A percentile compares a stretch with the other conserved stretches of the same genome.
Conservation (phyloP, 2,329 filamentous ascomycete species). For the Cercospora sesami region DNA sequence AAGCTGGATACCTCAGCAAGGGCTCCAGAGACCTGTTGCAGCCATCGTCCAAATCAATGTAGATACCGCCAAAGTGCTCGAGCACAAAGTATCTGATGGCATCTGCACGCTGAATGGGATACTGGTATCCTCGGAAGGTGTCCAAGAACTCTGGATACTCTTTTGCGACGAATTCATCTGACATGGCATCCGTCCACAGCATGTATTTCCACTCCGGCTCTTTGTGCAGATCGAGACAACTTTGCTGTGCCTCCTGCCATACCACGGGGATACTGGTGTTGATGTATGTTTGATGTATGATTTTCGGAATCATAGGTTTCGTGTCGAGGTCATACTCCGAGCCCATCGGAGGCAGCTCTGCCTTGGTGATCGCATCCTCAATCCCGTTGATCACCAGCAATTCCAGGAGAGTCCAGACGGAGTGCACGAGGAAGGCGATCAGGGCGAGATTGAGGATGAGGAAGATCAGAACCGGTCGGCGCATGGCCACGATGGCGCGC, state of each 20-base stretch:
- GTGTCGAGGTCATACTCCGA: slow-evolving; percentile 45
- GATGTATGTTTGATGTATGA: slow-evolving; percentile 75
- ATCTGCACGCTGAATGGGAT: slow-evolving; percentile 75
- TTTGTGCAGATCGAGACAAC: slow-evolving; percentile 64
- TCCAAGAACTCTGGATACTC: slow-evolving; percentile 71
- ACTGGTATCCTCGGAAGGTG: slow-evolving; percentile 72
- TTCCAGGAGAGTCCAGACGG: slow-evolving; percentile 69
- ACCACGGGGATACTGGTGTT: slow-evolving; percentile 67
- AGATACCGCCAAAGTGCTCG: slow-evolving; percentile 74
- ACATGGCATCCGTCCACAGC: slow-evolving; percentile 74
- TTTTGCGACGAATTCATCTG: slow-evolving; percentile 68
- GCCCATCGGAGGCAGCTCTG: slow-evolving; percentile 66
- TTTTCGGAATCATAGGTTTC: slow-evolving; percentile 70
- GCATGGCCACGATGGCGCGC: slow-evolving; percentile 50
- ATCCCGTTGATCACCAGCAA: slow-evolving; percentile 68
- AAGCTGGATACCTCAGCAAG: slow-evolving; percentile 67
- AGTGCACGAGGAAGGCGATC: slow-evolving; percentile 64
- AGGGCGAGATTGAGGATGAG: slow-evolving; percentile 65
- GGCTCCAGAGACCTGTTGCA: slow-evolving; percentile 66
- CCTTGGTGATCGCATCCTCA: slow-evolving; percentile 64
- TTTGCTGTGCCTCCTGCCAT: slow-evolving; percentile 66
- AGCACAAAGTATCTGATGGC: slow-evolving; percentile 76
- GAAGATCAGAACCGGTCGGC: slow-evolving; percentile 62
- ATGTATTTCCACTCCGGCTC: slow-evolving; percentile 68
- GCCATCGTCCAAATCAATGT: slow-evolving; percentile 74